Conservation (phyloP, 495 filamentous ascomycete genomes). For the Lasiosphaeriaceae sp. region DNA sequence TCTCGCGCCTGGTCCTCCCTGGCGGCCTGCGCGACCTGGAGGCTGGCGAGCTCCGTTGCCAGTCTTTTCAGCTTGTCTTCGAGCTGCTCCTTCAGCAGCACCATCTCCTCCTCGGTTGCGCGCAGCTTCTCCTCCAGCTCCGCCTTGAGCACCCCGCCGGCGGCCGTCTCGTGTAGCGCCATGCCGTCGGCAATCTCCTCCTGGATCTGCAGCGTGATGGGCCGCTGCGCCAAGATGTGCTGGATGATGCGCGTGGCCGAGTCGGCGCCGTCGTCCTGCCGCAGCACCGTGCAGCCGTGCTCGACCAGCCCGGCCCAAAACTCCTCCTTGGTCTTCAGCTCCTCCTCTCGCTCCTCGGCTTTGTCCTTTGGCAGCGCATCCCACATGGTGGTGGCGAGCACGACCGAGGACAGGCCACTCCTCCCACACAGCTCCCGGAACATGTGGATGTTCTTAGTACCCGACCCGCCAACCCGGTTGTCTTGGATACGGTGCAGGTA, state of each 20-base stretch:
- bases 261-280: background rate
- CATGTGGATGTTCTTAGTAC: slow-evolving; percentile 26
- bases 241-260: slow-evolving; percentile 5
- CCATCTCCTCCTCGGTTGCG: slow-evolving; percentile 7
- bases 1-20: background rate
- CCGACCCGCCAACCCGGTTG: slow-evolving; percentile 28
- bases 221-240: background rate
- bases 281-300: slow-evolving; percentile 7
- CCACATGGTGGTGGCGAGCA: slow-evolving; percentile 43
- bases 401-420: slow-evolving; percentile 23
- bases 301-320: slow-evolving; percentile 15
- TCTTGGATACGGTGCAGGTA: slow-evolving; percentile 42
- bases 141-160: slow-evolving; percentile 8
- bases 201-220: slow-evolving; percentile 8
- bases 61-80: background rate
- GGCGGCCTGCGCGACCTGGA: background rate
- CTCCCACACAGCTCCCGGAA: slow-evolving; percentile 35
- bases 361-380: slow-evolving; percentile 13
- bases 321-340: slow-evolving; percentile 8
- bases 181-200: slow-evolving; percentile 12
- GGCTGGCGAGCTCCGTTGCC: background rate
- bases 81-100: too few relatives aligned
- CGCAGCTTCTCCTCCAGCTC: slow-evolving; percentile 3
- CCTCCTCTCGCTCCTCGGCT: slow-evolving; percentile 8
- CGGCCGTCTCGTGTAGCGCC: slow-evolving; percentile 11